A percentile compares a stretch with the other conserved stretches of the same genome.
Evolutionary conservation across 2,329 filamentous ascomycete genomes (phyloP).

Genomic region (Aspergillus caelatus): DNA sequence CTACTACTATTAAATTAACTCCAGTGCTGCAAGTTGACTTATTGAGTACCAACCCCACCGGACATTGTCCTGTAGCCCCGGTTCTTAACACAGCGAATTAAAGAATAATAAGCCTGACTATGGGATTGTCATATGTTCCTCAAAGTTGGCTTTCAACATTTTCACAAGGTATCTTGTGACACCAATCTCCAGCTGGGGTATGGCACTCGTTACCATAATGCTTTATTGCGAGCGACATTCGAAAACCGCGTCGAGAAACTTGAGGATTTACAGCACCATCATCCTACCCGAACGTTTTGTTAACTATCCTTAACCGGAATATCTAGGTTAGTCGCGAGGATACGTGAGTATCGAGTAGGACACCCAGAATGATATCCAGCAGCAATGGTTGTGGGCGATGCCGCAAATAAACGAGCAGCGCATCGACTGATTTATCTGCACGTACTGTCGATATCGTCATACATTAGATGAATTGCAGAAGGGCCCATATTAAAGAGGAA

Average conservation of each 20-base stretch:
- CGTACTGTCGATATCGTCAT: neutral
- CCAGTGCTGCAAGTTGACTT: too few relatives aligned
- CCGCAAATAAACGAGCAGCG: neutral
- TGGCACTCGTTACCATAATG: neutral
- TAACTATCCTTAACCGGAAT: too few relatives aligned
- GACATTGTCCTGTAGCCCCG: neutral
- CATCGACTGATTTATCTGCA: neutral
- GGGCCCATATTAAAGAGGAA: neutral
- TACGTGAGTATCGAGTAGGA: neutral
- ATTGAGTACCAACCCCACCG: neutral
- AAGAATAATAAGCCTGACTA: neutral
- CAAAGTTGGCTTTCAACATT: neutral
- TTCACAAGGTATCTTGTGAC: neutral
- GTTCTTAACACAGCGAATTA: neutral
- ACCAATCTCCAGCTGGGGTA: neutral
- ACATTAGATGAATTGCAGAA: neutral
- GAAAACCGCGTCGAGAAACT: neutral
- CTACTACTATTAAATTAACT: too few relatives aligned
- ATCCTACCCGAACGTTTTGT: neutral
- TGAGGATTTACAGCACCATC: neutral
- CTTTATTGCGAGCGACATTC: neutral
- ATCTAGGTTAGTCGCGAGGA: neutral
- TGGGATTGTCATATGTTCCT: neutral
- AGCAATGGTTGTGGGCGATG: neutral
- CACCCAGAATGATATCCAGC: too few relatives aligned